Conservation (phyloP, 495 filamentous ascomycete genomes). For the Umbilicaria muhlenbergii region DNA sequence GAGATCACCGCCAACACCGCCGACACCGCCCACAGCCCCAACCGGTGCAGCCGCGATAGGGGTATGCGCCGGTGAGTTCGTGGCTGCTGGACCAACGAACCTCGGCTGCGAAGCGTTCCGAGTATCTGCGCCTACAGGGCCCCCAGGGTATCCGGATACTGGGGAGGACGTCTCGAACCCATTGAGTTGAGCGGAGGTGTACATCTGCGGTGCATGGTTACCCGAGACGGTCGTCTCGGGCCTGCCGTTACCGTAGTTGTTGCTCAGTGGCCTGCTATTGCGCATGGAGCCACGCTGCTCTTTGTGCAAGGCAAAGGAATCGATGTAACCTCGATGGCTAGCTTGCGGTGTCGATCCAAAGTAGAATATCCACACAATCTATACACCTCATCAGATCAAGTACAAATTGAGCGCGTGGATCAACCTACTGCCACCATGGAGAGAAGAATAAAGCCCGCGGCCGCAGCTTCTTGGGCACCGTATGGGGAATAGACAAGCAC, state of each 20-base stretch:
- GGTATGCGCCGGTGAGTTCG: constrained; percentile 19
- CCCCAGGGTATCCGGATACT: constrained; percentile 61
- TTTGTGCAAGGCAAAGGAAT: constrained; percentile 91
- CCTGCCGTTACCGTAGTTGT: constrained; percentile 34
- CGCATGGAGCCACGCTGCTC: constrained; percentile 54
- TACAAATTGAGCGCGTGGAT: neutral
- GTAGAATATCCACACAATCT: constrained; percentile 99
- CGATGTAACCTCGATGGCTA: constrained; percentile 77
- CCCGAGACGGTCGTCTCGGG: constrained; percentile 70
- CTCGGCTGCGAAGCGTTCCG: constrained; percentile 42
- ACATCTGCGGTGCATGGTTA: constrained; percentile 76
- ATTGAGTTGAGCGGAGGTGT: constrained; percentile 84
- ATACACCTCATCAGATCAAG: neutral
- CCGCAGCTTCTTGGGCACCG: constrained; percentile 65
- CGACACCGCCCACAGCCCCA: constrained; percentile 13
- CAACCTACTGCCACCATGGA: constrained; percentile 77
- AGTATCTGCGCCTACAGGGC: constrained; percentile 38
- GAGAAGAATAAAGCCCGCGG: constrained; percentile 88
- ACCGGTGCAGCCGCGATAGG: constrained; percentile 16
- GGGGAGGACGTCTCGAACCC: constrained; percentile 95
- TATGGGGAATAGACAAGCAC: constrained; percentile 55
- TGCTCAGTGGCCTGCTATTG: constrained; percentile 35
- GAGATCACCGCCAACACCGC: constrained; percentile 8
- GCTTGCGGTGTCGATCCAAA: constrained; percentile 87
- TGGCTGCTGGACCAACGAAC: constrained; percentile 27